Base-by-base conservation (phyloP, 768 basidiomycete genomes). In the Amanita exitialis region DNA sequence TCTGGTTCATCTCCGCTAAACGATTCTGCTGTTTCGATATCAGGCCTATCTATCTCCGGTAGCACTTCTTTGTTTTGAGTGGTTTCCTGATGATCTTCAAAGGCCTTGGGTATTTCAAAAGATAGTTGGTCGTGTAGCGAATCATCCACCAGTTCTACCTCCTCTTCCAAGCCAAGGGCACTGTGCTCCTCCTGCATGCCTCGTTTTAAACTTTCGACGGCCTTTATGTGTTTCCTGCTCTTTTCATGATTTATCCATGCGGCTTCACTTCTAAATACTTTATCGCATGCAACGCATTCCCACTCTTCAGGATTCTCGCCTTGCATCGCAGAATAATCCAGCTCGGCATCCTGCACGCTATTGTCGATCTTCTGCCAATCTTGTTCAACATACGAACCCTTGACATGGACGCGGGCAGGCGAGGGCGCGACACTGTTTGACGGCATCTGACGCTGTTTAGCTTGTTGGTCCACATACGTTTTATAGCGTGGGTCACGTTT, bases 161-260 rank as follows among this genome's bases (percentile, higher is more conserved):
- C 71, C 21, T 69, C 69, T 12, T 63, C 68, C 18, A 89, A 66
- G 0, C 73, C 82, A 3, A 96, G 63, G 54, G 76, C 78, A 46
- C 79, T 76, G 53, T 89, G 76, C 58, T 97, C 90, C 50, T 70
- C 67, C 56, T 71, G 62, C 88, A 99, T 96, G 59, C 88, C 78
- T 58, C 73, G 72, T 63, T 78, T 80, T 53, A 99, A 61, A 56
- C 71, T 73, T 60, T 90, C 89, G 10, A 98, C 80, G 55, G 92
- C 89, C 65, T 86, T 90, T 62, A 88, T 62, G 60, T 99, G 96
- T 65, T 92, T 96, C 67, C 87, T 87, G 64, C 93, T 96, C 56
- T 93, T 74, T 64, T 98, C 96, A 56, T 98, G 96, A 63, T 92
- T 97, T 58, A 83, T 75, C 94, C 94, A 99, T 4, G 92, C 90